Percentiles rank a stretch among this genome's conserved stretches.
phyloP scores from a whole-genome alignment of 768 basidiomycete species.

The Leucocoprinus leucothites region DNA sequence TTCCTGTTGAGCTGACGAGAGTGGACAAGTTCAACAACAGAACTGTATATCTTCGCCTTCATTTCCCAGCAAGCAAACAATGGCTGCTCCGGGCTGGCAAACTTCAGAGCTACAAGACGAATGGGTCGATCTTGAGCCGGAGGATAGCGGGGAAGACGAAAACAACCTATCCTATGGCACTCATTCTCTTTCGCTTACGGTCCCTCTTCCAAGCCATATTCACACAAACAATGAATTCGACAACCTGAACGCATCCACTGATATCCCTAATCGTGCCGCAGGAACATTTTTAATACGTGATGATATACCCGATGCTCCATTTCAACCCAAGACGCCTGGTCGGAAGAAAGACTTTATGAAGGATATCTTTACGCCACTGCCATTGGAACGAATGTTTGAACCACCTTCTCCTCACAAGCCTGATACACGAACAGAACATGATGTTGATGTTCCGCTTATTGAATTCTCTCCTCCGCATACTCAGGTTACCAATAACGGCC shows the following conservation, averaged over 20 bases:
- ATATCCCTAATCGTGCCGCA: constrained; percentile 30
- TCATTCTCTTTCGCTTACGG: constrained; percentile 58
- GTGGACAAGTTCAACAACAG: background rate
- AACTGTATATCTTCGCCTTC: constrained; percentile 2
- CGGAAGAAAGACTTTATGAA: constrained; percentile 61
- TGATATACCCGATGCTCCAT: constrained; percentile 51
- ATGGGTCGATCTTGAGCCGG: constrained; percentile 70
- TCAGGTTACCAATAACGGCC: constrained; percentile 28
- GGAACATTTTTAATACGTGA: constrained; percentile 80
- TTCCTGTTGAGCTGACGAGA: background rate
- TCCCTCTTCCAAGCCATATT: constrained; percentile 51
- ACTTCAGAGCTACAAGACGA: constrained; percentile 90
- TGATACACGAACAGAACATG: background rate
- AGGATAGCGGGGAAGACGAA: constrained; percentile 35
- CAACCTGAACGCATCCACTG: constrained; percentile 21
- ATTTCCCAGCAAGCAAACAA: constrained; percentile 26
- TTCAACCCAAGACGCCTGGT: constrained; percentile 68
- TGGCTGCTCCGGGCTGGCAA: constrained; percentile 65
- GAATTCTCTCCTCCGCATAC: background rate
- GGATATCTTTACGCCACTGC: constrained; percentile 85
- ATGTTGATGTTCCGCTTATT: background rate
- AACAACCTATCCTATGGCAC: constrained; percentile 43
- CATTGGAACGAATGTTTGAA: constrained; percentile 90
- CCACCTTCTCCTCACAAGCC: constrained; percentile 78
- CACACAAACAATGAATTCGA: constrained; percentile 41